Base-by-base conservation (phyloP, 2,329 filamentous ascomycete genomes). In the Parasarocladium wereldwijsianum region DNA sequence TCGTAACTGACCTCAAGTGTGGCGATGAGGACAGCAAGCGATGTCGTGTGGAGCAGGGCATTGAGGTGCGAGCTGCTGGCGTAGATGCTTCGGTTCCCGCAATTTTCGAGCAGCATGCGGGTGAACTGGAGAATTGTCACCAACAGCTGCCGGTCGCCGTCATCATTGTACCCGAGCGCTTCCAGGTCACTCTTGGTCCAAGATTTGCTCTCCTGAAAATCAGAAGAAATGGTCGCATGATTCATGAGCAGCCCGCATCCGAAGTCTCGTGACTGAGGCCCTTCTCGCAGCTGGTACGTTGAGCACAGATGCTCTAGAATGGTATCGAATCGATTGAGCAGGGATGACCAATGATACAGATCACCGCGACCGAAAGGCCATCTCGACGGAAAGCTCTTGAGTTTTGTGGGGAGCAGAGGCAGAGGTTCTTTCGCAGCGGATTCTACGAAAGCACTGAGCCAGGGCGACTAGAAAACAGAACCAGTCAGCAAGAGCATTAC, bases 341-440 rank as follows among this genome's bases (percentile, higher is more conserved):
- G 68, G 17, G 82, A 77, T 41, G 98, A 94, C 92, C 92, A 98
- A 62, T 98, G 87, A 51, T 96, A 96, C 17, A 96, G 63, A 51
- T 98, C 90, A 36, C 90, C 92, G 51, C 87, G 74, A 22, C 87
- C 87, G 47, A 96, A 93, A 3, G 86, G 85, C 90, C 90, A 98
- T 66, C 77, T 66, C 39, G 76, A 76, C 34, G 87, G 85, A 50
- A 96, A 96, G 33, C 68, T 70, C 43, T 67, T 65, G 40, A 98
- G 77, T 41, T 79, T 71, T 43, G 70, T 60, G 41, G 84, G 82
- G 40, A 98, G 66, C 49, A 81, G 70, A 44, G 78, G 75, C 44
- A 94, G 60, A 27, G 84, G 70, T 40, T 70, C 64, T 34, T 67
- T 66, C 40, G 73, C 74, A 29, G 80, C 75, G 41, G 66, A 64